Evolutionary conservation across 2,329 filamentous ascomycete genomes (phyloP).

Genomic region (Ascochyta viciae-villosae): DNA sequence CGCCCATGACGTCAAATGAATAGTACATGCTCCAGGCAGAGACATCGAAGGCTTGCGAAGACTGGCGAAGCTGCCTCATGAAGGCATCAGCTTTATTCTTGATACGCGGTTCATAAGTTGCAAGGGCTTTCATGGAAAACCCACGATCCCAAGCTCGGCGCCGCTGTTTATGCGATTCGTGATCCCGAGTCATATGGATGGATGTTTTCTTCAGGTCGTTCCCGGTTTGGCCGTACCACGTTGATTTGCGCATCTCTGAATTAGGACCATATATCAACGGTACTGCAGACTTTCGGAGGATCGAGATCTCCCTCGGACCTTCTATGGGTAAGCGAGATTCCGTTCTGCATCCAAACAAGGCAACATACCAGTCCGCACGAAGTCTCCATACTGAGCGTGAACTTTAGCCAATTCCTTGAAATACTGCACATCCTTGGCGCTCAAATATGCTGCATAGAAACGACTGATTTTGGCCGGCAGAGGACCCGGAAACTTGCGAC

Average conservation of each 20-base stretch:
- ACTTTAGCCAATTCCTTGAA: constrained; percentile 37
- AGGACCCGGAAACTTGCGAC: constrained; percentile 34
- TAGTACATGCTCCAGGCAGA: constrained; percentile 37
- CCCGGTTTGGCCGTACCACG: constrained; percentile 34
- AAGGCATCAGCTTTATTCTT: constrained; percentile 33
- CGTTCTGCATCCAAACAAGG: not conserved
- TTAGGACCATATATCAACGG: constrained; percentile 31
- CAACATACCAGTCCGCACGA: constrained; percentile 42
- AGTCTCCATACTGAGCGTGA: constrained; percentile 44
- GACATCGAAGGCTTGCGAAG: constrained; percentile 29
- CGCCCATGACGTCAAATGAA: constrained; percentile 43
- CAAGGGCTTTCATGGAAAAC: constrained; percentile 37
- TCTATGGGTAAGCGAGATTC: not conserved
- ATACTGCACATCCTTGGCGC: constrained; percentile 37
- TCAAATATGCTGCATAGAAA: constrained; percentile 37
- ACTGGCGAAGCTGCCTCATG: constrained; percentile 21
- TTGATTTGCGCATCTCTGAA: constrained; percentile 34
- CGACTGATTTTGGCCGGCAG: constrained; percentile 31
- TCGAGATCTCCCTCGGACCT: constrained; percentile 35
- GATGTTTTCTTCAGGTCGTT: constrained; percentile 30
- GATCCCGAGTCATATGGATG: constrained; percentile 34
- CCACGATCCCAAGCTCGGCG: constrained; percentile 39
- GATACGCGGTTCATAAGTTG: constrained; percentile 34
- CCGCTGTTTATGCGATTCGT: constrained; percentile 26
- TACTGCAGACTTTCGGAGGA: constrained; percentile 29